phyloP scores from a whole-genome alignment of 208 protist species.

The Acanthamoeba divionensis region DNA sequence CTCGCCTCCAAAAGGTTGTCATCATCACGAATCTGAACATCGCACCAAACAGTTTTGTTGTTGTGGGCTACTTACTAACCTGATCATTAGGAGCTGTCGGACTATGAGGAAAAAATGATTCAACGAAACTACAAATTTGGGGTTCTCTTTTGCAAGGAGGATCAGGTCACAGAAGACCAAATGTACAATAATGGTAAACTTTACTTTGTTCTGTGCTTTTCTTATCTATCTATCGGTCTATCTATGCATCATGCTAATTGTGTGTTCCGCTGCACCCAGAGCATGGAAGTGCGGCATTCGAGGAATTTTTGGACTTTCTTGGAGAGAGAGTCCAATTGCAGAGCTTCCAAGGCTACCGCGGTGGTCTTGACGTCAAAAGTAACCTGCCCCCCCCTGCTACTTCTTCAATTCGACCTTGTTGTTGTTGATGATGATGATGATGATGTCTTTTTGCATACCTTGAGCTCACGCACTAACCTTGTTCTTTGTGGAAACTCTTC shows the following conservation, averaged over 20 bases:
- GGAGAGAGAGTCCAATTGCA: neutral
- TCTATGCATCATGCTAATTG: neutral
- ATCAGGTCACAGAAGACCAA: neutral
- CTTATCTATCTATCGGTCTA: neutral
- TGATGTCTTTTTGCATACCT: no score
- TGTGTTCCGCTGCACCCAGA: neutral
- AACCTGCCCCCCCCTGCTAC: no score
- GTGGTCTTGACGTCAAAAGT: constrained; percentile 53
- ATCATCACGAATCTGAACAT: neutral
- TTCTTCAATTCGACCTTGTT: no score
- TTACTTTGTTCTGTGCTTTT: neutral
- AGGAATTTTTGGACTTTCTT: constrained; percentile 48
- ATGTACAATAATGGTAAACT: constrained; percentile 46
- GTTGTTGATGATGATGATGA: no score
- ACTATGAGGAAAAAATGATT: constrained; percentile 20
- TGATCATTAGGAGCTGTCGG: neutral
- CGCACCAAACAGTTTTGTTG: neutral
- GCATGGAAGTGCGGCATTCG: constrained; percentile 33
- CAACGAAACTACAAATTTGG: constrained; percentile 41
- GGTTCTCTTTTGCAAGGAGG: neutral
- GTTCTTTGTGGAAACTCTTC: no score
- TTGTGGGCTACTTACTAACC: neutral
- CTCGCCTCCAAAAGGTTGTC: neutral
- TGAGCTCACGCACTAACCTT: no score
- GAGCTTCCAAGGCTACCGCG: constrained; percentile 24